Conservation (phyloP, 306 rosid genomes). For the Cucumis sativus region Cucumber_9930_V3 NC_026655.2:30071001-30071500, state of each 20-base stretch:
- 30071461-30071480: neutral
- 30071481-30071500: constrained; percentile 40
- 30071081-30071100: neutral
- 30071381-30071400: neutral
- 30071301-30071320: neutral
- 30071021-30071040: neutral
- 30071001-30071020: neutral
- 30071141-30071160: neutral
- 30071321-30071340: neutral
- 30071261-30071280: neutral
- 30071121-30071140: neutral
- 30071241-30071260: neutral
- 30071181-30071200: neutral
- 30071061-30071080: neutral
- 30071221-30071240: neutral
- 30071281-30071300: neutral
- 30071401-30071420: neutral
- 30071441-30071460: neutral
- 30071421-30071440: neutral
- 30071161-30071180: neutral
- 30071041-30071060: neutral
- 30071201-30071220: neutral
- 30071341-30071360: neutral
- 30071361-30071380: neutral
- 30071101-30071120: neutral